Base-by-base conservation (phyloP, 2,329 filamentous ascomycete genomes). In the Hypoxylon sp. region DNA sequence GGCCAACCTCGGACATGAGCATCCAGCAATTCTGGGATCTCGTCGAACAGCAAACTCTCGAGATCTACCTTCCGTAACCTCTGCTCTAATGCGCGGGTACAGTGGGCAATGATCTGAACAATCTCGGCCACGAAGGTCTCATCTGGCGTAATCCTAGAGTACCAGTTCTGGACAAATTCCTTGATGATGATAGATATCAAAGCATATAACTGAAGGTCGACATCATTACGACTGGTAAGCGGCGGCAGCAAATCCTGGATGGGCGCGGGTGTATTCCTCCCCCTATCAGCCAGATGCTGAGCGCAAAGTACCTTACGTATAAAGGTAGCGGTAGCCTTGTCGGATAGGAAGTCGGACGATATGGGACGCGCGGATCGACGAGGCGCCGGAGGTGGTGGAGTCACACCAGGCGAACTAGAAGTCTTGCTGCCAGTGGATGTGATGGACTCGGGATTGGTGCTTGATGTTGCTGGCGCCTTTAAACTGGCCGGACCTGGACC, bases 131-230 rank as follows among this genome's bases (percentile, higher is more conserved):
- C 90, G 77, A 99, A 97, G 11, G 89, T 86, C 78, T 94, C 92
- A 80, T 99, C 95, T 3, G 94, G 89, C 1, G 95, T 98, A 79
- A 99, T 96, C 79, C 91, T 95, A 71, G 85, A 86, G 83, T 99
- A 99, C 96, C 96, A 99, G 33, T 89, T 90, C 79, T 96, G 91
- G 39, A 99, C 92, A 78, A 94, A 97, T 71, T 98, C 94, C 76
- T 92, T 90, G 74, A 98, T 85, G 68, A 98, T 90, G 65, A 98
- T 92, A 57, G 96, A 92, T 67, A 99, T 90, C 67, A 98, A 88
- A 29, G 93, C 95, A 78, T 98, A 99, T 3, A 99, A 87, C 81
- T 99, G 92, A 63, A 97, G 83, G 80, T 99, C 96, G 66, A 98
- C 89, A 74, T 97, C 94, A 79, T 97, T 97, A 56, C 94, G 94